Base-by-base conservation (phyloP, 2,329 filamentous ascomycete genomes). In the Chaetomium sp. region DNA sequence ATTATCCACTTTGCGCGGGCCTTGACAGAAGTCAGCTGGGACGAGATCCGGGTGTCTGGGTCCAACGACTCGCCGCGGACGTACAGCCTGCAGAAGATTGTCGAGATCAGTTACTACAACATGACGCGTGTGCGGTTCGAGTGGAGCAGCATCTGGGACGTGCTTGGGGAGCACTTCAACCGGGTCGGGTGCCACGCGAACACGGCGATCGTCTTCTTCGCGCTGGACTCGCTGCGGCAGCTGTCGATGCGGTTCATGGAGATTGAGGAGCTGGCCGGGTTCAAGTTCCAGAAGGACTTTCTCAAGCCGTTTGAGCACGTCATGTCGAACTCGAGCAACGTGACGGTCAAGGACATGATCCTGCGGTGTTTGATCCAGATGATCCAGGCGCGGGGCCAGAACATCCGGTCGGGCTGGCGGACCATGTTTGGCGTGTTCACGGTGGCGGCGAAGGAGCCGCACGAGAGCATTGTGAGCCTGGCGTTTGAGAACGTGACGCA, bases 211-310 rank as follows among this genome's bases (percentile, higher is more conserved):
- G 95, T 99, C 9, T 97, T 95, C 74, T 99, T 99, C 67, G 94
- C 94, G 3, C 79, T 99, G 34, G 95, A 99, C 73, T 96, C 92
- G 3, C 74, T 99, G 45, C 84, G 95, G 42, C 94, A 99, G 70
- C 76, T 99, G 42, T 96, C 92, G 0, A 97, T 99, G 91, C 87
- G 91, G 14, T 99, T 99, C 69, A 89, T 99, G 88, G 94, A 99
- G 71, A 91, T 97, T 58, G 94, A 96, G 69, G 94, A 99, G 70
- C 74, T 99, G 63, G 90, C 94, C 1, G 94, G 95, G 66, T 99
- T 99, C 81, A 97, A 97, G 71, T 99, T 99, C 68, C 94, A 99
- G 66, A 99, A 99, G 70, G 92, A 99, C 69, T 99, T 99, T 70
- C 74, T 99, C 53, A 97, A 96, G 72, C 94, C 95, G 0, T 99